Conservation (phyloP, 306 rosid genomes). For the Trifolium subterraneum region DNA sequence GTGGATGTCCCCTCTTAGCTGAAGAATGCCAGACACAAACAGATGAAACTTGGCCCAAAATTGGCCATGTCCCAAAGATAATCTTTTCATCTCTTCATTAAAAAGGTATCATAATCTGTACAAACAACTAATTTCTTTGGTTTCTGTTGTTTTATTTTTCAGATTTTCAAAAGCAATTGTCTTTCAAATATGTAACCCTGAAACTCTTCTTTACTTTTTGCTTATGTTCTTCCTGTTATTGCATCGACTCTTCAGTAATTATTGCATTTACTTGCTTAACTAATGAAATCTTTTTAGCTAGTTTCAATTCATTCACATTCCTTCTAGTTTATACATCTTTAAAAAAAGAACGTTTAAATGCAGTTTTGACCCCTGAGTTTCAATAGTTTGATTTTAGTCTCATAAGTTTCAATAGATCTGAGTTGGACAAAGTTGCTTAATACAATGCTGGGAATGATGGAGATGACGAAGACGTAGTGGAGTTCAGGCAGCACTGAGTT, state of each 20-base stretch:
- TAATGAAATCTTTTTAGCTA: background rate
- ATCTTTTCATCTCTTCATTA: background rate
- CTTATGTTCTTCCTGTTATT: background rate
- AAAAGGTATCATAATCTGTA: background rate
- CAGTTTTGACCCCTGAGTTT: too few species aligned
- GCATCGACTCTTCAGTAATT: background rate
- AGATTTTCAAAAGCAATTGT: background rate
- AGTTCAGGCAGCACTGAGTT: too few species aligned
- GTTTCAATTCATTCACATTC: too few species aligned
- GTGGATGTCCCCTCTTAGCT: background rate
- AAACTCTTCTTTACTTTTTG: background rate
- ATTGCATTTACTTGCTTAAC: background rate
- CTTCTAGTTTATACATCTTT: too few species aligned
- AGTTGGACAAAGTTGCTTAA: too few species aligned
- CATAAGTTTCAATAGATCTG: too few species aligned
- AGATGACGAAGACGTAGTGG: too few species aligned
- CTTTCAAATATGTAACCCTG: background rate
- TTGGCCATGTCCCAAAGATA: conserved; percentile 23
- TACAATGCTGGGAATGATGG: too few species aligned
- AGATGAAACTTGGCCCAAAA: background rate
- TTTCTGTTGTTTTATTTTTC: background rate
- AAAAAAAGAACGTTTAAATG: too few species aligned
- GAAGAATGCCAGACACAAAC: background rate
- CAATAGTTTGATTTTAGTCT: too few species aligned
- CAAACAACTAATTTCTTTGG: background rate